Evolutionary conservation across 345 rosid species (phyloP), one percentile per base, ranked within the genome.

Genomic region (Brassica incana): DNA sequence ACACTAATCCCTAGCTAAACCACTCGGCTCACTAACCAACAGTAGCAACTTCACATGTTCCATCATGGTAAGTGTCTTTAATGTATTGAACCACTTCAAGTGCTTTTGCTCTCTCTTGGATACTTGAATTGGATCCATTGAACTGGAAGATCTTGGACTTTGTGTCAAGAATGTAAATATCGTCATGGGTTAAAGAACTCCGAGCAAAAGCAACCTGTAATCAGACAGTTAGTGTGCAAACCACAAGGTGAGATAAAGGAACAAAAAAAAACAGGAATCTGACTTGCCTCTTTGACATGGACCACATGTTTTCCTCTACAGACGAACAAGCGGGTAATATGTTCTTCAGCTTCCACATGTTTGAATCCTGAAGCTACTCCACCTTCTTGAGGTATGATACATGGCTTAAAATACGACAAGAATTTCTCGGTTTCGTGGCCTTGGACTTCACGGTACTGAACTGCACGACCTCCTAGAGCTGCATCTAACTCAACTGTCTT

Each of bases 401-500:
- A 95, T 56, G 99, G 99, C 76, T 95, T 95, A 76, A 95, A 95
- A 81, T 91, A 90, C 0, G 99, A 95, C 64, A 93, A 83, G 78
- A 95, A 95, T 83, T 87, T 95, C 85, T 95, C 98, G 0, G 97
- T 91, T 83, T 95, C 99, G 69, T 95, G 90, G 58, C 98, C 95
- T 84, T 95, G 99, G 40, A 86, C 89, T 89, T 95, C 99, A 83
- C 99, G 92, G 80, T 93, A 95, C 83, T 95, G 99, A 73, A 95
- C 98, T 29, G 98, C 99, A 81, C 97, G 98, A 38, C 99, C 99
- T 81, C 99, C 99, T 61, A 95, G 97, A 68, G 97, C 95, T 65
- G 99, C 99, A 89, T 95, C 99, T 58, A 95, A 85, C 82, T 95
- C 99, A 81, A 95, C 95, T 20, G 98, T 95, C 85, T 95, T 95